Conservation (phyloP, 768 basidiomycete species). For the Lyophyllum semitale region DNA sequence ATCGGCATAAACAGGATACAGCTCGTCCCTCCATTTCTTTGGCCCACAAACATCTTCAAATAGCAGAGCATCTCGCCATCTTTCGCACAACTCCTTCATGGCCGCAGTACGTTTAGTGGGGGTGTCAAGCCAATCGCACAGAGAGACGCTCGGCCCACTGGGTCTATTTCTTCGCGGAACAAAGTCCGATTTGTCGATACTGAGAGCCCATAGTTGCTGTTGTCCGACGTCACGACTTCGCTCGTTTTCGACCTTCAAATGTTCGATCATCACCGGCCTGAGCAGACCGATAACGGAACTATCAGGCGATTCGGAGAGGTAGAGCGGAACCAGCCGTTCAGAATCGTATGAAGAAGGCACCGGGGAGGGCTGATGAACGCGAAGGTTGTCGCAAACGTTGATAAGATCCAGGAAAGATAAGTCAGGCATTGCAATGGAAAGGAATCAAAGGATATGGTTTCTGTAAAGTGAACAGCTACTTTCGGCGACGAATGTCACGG, state of each 20-base stretch:
- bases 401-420: conserved; percentile 65
- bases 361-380: conserved; percentile 30
- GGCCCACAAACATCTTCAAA: conserved; percentile 71
- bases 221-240: conserved; percentile 25
- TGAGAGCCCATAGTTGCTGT: conserved; percentile 43
- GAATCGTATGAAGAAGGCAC: conserved; percentile 31
- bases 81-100: conserved; percentile 68
- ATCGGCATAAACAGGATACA: conserved; percentile 75
- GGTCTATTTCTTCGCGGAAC: conserved; percentile 19
- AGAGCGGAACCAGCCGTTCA: conserved; percentile 57
- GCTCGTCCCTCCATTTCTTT: conserved; percentile 83
- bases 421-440: conserved; percentile 3
- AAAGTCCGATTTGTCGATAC: conserved; percentile 27
- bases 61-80: conserved; percentile 69
- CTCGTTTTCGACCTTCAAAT: conserved; percentile 53
- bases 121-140: conserved; percentile 52
- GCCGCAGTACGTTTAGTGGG: conserved; percentile 59
- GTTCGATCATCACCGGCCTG: conserved; percentile 54
- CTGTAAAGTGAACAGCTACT: too few relatives aligned
- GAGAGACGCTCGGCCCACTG: conserved; percentile 45
- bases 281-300: conserved; percentile 66
- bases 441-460: neutral
- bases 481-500: too few relatives aligned
- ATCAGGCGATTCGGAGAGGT: conserved; percentile 47
- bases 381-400: conserved; percentile 72